Base-by-base conservation (phyloP, 352 stramenopile genomes). In the Poterioochromonas sp. region DNA sequence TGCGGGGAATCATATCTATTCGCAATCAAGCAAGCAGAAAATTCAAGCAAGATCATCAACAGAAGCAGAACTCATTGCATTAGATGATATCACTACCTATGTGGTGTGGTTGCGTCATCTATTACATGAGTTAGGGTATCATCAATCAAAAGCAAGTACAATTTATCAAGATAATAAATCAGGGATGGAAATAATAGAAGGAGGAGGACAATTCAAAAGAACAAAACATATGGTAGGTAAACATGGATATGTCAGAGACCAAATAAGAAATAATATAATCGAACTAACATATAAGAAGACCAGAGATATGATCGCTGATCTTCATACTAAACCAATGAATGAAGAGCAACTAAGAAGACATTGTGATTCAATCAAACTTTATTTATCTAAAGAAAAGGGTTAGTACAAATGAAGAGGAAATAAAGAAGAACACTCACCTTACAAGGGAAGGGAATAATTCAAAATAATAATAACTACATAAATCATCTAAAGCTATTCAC, bases 121-220 rank as follows among this genome's bases (percentile, higher is more conserved):
- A n/a, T 34, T 53, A 20, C 5, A 58, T 26, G 37, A 74, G 3
- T 5, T 74, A 1, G 37, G 65, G 8, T 12, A n/a, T 22, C 5
- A 32, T 5, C 8, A 1, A 34, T 26, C n/a, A 18, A 8, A 18
- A 8, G 0, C 35, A 29, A 39, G 51, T 5, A 58, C 29, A 39
- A 29, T 51, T 22, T 53, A 40, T 39, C 41, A 74, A 40, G 65
- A 74, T 34, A 74, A 74, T n/a, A 11, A 58, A 12, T 74, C 65
- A 1, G 29, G 15, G 11, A 74, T 74, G 11, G 37, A 11, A 8
- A 58, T 74, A 34, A 35, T 35, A n/a, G 5, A 32, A 11, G 0
- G 5, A 37, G 65, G 65, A 26, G 65, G 37, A 26, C 35, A 15
- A 3, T 74, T 74, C 65, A 32, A 54, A 35, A 32, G 65, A 15